A percentile compares a stretch with the other conserved stretches of the same genome.
phyloP scores from a whole-genome alignment of 75 land plant genomes.

The Sequoia sempervirens region DNA sequence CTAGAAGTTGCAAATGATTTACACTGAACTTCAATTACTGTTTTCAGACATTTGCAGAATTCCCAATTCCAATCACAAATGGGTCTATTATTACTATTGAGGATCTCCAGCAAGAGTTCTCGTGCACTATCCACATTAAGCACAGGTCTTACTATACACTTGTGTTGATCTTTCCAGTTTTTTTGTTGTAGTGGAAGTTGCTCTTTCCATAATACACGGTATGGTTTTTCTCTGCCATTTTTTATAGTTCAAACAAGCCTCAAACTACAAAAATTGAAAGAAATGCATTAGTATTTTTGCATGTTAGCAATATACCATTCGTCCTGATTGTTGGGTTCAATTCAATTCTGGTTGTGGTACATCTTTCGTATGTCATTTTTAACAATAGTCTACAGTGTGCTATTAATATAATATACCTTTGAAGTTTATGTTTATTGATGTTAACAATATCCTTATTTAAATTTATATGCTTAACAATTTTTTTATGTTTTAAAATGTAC shows the following conservation, averaged over 20 bases:
- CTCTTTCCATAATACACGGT: background rate
- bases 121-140: constrained; percentile 79
- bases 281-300: background rate
- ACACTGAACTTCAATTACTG: background rate
- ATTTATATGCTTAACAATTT: background rate
- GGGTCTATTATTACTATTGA: constrained; percentile 75
- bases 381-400: background rate
- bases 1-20: background rate
- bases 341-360: background rate
- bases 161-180: background rate
- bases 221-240: background rate
- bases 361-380: background rate
- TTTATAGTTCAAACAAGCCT: background rate
- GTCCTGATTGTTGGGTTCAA: background rate
- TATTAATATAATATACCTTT: background rate
- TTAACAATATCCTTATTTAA: background rate
- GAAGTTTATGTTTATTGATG: background rate
- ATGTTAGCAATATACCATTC: too few species aligned
- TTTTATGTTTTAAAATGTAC: too few species aligned
- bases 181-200: background rate
- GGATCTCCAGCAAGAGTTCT: constrained; percentile 88
- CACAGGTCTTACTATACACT: constrained; percentile 66
- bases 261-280: too few species aligned
- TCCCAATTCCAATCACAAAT: constrained; percentile 69
- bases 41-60: constrained; percentile 65